Percentiles rank a stretch among this genome's conserved stretches.
phyloP scores from a whole-genome alignment of 1,284 basidiomycete genomes.

The Schizophyllum commune region DNA sequence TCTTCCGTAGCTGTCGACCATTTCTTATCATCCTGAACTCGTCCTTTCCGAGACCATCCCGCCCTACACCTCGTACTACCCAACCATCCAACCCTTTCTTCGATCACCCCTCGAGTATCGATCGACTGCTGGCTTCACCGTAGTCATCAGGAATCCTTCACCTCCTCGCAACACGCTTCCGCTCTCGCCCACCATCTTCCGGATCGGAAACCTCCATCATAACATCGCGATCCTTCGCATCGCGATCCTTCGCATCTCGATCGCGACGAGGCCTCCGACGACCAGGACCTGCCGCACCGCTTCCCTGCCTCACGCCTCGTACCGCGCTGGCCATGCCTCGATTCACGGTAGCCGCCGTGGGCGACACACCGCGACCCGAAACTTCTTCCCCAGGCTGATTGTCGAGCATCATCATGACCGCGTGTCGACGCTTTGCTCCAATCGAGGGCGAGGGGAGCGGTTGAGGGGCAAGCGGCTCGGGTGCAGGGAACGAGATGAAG shows the following conservation, averaged over 20 bases:
- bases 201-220: slow-evolving; percentile 37
- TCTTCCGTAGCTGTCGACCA: too few species aligned
- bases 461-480: slow-evolving; percentile 23
- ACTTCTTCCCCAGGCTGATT: neutral
- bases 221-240: neutral
- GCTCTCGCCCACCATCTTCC: slow-evolving; percentile 46
- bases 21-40: too few species aligned
- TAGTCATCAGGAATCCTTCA: slow-evolving; percentile 9
- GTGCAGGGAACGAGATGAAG: slow-evolving; percentile 16
- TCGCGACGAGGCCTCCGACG: neutral
- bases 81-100: too few species aligned
- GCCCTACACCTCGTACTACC: too few species aligned
- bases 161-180: slow-evolving; percentile 47
- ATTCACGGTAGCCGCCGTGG: neutral
- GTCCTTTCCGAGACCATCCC: too few species aligned
- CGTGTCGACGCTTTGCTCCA: slow-evolving; percentile 44
- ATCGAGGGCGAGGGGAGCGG: slow-evolving; percentile 23
- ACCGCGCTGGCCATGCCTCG: neutral
- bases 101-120: too few species aligned
- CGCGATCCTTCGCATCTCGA: neutral
- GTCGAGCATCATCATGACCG: slow-evolving; percentile 50
- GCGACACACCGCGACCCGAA: neutral
- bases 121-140: too few species aligned
- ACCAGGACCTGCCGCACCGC: neutral
- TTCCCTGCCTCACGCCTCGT: neutral